These are phyloP conservation scores for Eucalyptus erythrocorys DNA, from an alignment of 345 rosid genomes.

Conservation along the genomic window DNA sequence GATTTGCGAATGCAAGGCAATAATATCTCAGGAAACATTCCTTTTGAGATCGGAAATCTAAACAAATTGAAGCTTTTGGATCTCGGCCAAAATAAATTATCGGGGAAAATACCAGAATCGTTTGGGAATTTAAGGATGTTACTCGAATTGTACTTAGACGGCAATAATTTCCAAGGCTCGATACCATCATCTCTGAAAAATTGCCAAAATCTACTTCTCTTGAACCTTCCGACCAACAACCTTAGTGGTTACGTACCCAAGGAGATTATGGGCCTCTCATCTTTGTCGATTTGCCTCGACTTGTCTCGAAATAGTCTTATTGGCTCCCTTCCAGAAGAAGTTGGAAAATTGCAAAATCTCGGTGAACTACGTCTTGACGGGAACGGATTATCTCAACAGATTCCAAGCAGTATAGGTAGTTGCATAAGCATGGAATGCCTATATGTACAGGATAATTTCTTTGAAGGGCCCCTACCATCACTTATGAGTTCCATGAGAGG, in stretches of 20 bases:
- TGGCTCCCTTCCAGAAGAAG: neutral
- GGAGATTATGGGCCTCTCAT: neutral
- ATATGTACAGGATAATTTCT: neutral
- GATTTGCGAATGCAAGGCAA: neutral
- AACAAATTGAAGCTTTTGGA: neutral
- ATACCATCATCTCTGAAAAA: neutral
- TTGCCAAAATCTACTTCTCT: no score
- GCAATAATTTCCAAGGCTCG: accelerated
- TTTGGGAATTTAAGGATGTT: neutral
- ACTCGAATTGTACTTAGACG: accelerated
- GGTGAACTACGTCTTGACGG: accelerated
- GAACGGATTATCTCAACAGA: neutral
- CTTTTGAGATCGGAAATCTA: neutral
- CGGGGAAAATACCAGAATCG: accelerated
- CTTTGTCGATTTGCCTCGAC: neutral
- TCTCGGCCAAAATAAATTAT: accelerated
- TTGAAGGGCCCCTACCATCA: neutral
- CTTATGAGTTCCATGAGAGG: neutral
- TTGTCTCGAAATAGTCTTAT: neutral
- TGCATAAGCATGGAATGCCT: neutral
- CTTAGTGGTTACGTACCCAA: accelerated
- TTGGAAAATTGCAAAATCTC: neutral
- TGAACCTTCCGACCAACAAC: neutral
- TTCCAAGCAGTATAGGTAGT: neutral
- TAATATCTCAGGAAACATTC: neutral